A percentile compares a stretch with the other conserved stretches of the same genome.
These are phyloP conservation scores for Lecanicillium sp. DNA, from an alignment of 2,329 filamentous ascomycete genomes.

Conservation along the genomic window DNA sequence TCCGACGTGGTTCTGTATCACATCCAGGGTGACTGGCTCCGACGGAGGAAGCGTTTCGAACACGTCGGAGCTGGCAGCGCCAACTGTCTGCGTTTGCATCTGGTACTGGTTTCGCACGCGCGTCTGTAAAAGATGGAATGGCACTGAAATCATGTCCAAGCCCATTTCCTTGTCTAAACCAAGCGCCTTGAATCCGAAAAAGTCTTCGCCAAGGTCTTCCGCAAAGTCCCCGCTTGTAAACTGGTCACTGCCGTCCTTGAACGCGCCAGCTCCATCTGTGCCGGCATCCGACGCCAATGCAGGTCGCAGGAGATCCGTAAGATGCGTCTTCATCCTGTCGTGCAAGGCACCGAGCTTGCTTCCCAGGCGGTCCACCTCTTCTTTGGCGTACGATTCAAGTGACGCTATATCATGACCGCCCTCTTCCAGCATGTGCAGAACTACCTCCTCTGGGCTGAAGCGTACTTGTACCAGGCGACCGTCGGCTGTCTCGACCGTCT, in stretches of 20 bases:
- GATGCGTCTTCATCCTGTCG: slow-evolving; percentile 87
- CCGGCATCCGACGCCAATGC: slow-evolving; percentile 68
- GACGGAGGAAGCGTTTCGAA: slow-evolving; percentile 62
- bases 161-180: slow-evolving; percentile 89
- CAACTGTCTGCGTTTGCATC: slow-evolving; percentile 58
- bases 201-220: slow-evolving; percentile 95
- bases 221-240: slow-evolving; percentile 96
- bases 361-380: slow-evolving; percentile 82
- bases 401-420: slow-evolving; percentile 75
- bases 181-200: slow-evolving; percentile 95
- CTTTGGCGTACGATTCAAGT: slow-evolving; percentile 80
- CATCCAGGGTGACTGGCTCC: slow-evolving; percentile 72
- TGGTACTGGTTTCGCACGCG: slow-evolving; percentile 81
- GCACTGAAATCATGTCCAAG: slow-evolving; percentile 78
- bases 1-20: slow-evolving; percentile 71
- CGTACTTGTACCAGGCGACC: slow-evolving; percentile 47
- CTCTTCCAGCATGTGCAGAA: slow-evolving; percentile 78
- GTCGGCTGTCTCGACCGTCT: slow-evolving; percentile 40
- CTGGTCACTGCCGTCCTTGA: slow-evolving; percentile 94
- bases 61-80: slow-evolving; percentile 49
- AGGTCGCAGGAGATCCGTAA: slow-evolving; percentile 87
- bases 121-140: slow-evolving; percentile 86
- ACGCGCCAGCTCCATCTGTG: slow-evolving; percentile 78
- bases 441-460: slow-evolving; percentile 75
- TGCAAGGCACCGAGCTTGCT: slow-evolving; percentile 76